Evolutionary conservation across 202 grass and related monocot species (phyloP), one percentile per base, ranked within the genome.

Genomic region (Saccharum hybrid): DNA sequence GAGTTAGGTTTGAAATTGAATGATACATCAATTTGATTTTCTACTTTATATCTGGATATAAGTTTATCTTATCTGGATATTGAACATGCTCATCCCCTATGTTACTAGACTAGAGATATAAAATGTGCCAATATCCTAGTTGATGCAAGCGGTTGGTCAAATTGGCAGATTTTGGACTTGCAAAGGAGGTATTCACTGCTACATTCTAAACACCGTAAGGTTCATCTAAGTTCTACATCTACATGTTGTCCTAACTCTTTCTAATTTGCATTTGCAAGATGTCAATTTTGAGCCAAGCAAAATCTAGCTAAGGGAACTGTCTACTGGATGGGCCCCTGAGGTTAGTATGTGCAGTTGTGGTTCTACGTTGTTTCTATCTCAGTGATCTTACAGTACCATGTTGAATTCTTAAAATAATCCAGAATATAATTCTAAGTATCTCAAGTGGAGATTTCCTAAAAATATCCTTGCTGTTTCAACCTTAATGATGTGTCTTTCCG

Each of bases 261-360:
- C 38, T 88, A 74, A 57, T 74, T 33, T 81, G 19, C 63, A 79
- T 52, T 41, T 85, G 14, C 49, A 85, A 98, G 96, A 93, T 84
- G 41, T 88, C 93, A 39, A 87, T 88, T 80, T 85, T 90, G 82
- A 88, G 83, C 59, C 84, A 86, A 61, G 84, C 89, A 74, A 98
- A 82, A 82, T 98, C 92, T 40, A 93, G 87, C 85, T 33, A 98
- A 98, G 87, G 96, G 96, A 82, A 98, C 86, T 91, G 78, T 98
- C 30, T 93, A 87, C 82, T 98, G 90, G 96, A 98, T 98, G 96
- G 92, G 92, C 96, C 8, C 96, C 96, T 33, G 92, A 98, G 91
- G 96, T 98, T 83, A 91, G 88, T 77, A 28, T 63, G 11, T 82
- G 63, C 41, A 61, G 2, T 68, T 68, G 52, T 39, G 61, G 1